phyloP scores from a whole-genome alignment of 371 early-diverging fungal species.

The Apophysomyces elegans region DNA sequence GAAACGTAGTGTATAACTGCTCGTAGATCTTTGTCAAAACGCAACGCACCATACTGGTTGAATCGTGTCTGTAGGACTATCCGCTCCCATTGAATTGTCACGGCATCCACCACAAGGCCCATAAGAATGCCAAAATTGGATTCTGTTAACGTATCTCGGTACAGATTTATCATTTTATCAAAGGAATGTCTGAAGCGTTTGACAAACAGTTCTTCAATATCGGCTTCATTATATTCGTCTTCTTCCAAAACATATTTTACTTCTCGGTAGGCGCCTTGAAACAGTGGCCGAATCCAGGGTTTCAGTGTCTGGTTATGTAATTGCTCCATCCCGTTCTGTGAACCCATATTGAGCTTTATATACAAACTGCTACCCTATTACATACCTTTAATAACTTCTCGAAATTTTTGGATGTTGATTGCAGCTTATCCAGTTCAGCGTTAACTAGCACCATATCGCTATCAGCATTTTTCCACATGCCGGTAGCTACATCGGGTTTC shows the following conservation, averaged over 20 bases:
- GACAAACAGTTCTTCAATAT: slow-evolving; percentile 76
- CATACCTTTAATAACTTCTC: slow-evolving; percentile 64
- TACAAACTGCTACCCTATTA: background rate
- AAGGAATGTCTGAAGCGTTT: slow-evolving; percentile 77
- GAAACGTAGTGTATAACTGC: slow-evolving; percentile 74
- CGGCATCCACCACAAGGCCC: slow-evolving; percentile 60
- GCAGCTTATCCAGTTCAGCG: slow-evolving; percentile 53
- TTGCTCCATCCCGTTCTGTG: slow-evolving; percentile 78
- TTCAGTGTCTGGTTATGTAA: slow-evolving; percentile 78
- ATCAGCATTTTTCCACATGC: slow-evolving; percentile 49
- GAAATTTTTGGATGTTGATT: slow-evolving; percentile 65
- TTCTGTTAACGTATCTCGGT: slow-evolving; percentile 61
- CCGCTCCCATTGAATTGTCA: slow-evolving; percentile 86
- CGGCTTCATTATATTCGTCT: slow-evolving; percentile 88
- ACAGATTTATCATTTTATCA: slow-evolving; percentile 52
- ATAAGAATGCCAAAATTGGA: slow-evolving; percentile 72
- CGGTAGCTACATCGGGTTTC: slow-evolving; percentile 52
- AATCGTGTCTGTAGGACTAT: slow-evolving; percentile 85
- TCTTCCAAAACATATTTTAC: slow-evolving; percentile 88
- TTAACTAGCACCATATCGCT: slow-evolving; percentile 55
- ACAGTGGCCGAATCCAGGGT: slow-evolving; percentile 76
- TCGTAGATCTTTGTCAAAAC: slow-evolving; percentile 91
- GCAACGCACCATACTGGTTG: slow-evolving; percentile 81
- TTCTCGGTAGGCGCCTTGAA: slow-evolving; percentile 82
- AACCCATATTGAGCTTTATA: slow-evolving; percentile 12